Percentiles rank a stretch among this genome's conserved stretches.
Evolutionary conservation across 2,329 filamentous ascomycete species (phyloP).

Genomic region (Pseudopyricularia cyperi): DNA sequence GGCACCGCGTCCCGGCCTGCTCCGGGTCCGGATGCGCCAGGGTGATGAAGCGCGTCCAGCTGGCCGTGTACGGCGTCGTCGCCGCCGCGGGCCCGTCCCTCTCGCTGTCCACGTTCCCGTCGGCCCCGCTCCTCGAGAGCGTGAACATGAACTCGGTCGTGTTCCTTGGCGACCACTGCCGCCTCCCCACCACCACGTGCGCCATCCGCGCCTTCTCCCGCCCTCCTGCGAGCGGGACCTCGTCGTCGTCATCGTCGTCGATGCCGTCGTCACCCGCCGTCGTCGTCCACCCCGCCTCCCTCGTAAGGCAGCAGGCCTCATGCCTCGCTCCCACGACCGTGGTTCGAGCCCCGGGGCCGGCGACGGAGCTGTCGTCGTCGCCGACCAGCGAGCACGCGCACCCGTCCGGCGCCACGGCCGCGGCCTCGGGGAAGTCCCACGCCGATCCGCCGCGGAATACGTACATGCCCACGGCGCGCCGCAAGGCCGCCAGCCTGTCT

Average conservation of each 20-base stretch:
- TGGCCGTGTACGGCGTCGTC: background rate
- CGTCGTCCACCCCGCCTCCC: background rate
- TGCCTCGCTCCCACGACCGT: constrained; percentile 13
- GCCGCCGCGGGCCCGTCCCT: too few relatives aligned
- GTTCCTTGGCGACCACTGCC: background rate
- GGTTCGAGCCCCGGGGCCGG: constrained; percentile 14
- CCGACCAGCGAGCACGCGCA: background rate
- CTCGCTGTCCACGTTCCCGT: too few relatives aligned
- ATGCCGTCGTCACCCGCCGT: background rate
- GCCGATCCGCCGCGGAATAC: background rate
- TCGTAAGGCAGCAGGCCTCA: background rate
- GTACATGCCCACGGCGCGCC: background rate
- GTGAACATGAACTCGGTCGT: background rate
- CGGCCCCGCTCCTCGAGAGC: background rate
- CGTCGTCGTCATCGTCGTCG: background rate
- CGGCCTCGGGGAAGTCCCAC: background rate
- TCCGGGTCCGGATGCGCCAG: background rate
- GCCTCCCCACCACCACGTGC: background rate
- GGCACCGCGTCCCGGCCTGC: background rate
- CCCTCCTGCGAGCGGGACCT: background rate
- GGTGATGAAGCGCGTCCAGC: background rate
- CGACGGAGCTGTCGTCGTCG: background rate
- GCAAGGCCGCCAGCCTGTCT: background rate
- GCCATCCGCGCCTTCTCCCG: background rate
- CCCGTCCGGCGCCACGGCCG: background rate